Base-by-base conservation (phyloP, 2,329 filamentous ascomycete genomes). In the Didymellaceae sp. region DNA sequence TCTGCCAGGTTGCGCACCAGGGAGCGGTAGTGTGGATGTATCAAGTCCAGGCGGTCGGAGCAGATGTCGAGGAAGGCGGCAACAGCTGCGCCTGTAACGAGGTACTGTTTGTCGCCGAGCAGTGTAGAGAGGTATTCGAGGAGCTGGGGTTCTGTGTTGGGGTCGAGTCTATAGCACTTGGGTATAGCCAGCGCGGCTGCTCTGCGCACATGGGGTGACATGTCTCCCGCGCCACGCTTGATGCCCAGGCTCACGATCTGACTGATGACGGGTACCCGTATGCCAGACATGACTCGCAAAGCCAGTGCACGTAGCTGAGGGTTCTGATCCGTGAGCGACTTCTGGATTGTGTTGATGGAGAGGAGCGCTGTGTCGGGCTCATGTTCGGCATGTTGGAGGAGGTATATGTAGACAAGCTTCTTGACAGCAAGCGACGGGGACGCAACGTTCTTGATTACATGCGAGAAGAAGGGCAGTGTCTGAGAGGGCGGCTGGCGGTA, bases 341-440 rank as follows among this genome's bases (percentile, higher is more conserved):
- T 97, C 71, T 99, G 94, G 63, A 99, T 97, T 6, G 94, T 96
- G 76, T 99, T 99, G 82, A 99, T 97, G 52, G 92, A 96, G 34
- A 99, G 83, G 28, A 99, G 83, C 16, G 94, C 92, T 35, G 97
- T 89, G 75, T 99, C 94, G 50, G 93, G 94, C 68, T 97, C 94
- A 58, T 91, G 86, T 73, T 97, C 94, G 72, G 94, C 94, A 81
- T 99, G 92, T 71, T 95, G 90, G 54, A 97, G 88, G 55, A 99
- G 86, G 76, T 97, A 99, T 71, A 97, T 96, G 79, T 99, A 99
- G 56, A 99, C 94, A 47, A 99, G 86, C 75, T 97, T 97, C 77
- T 97, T 95, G 74, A 97, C 92, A 68, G 96, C 91, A 65, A 97
- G 82, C 66, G 91, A 96, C 11, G 92, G 89, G 28, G 90, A 96